Evolutionary conservation across 768 basidiomycete species (phyloP).

Genomic region (Calocybe cyanea): DNA sequence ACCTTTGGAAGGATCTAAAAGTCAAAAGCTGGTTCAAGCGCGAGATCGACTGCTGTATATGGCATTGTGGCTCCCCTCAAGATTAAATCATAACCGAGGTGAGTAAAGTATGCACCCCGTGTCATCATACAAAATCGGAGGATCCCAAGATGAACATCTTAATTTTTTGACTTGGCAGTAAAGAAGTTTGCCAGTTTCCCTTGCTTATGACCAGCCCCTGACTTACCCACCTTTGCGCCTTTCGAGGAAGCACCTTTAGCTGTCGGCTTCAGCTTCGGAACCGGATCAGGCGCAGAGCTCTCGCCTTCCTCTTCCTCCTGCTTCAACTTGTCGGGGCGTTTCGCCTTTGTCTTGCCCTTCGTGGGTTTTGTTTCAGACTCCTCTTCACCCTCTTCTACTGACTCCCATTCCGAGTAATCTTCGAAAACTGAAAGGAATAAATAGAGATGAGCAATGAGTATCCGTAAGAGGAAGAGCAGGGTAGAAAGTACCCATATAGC

Average conservation of each 20-base stretch:
- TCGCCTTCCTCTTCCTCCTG: conserved; percentile 16
- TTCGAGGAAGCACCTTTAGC: conserved; percentile 7
- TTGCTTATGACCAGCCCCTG: conserved; percentile 20
- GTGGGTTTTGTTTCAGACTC: conserved; percentile 30
- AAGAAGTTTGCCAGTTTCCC: conserved; percentile 34
- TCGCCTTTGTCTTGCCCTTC: conserved; percentile 25
- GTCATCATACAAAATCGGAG: too few species aligned
- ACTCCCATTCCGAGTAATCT: conserved; percentile 81
- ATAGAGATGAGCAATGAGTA: neutral
- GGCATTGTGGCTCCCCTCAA: too few species aligned
- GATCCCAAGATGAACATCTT: too few species aligned
- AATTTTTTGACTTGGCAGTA: conserved; percentile 24
- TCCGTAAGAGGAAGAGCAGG: too few species aligned
- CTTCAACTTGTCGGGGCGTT: conserved; percentile 14
- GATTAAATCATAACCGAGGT: too few species aligned
- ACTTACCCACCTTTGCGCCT: conserved; percentile 4
- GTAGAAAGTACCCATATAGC: conserved; percentile 60
- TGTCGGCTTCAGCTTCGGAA: conserved; percentile 8
- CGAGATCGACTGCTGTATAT: too few species aligned
- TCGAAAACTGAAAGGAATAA: conserved; percentile 49
- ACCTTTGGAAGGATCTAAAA: too few species aligned
- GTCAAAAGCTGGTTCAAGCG: too few species aligned
- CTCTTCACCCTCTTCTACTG: conserved; percentile 61
- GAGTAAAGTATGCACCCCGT: too few species aligned
- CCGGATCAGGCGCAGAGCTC: conserved; percentile 2